phyloP scores from a whole-genome alignment of 441 rosid species.

The Euphorbia celastroides region DNA sequence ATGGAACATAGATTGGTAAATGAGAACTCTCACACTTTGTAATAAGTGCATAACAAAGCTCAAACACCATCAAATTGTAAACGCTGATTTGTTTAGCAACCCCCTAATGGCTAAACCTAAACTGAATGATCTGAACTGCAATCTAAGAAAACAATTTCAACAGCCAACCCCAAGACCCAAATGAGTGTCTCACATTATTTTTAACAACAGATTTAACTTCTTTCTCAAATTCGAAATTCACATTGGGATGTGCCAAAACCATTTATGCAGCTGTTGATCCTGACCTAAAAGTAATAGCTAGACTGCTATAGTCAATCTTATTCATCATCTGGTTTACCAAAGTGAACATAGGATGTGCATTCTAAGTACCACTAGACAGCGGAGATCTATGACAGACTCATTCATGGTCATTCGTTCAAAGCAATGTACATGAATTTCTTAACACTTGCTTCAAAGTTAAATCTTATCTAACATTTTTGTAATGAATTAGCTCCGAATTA shows the following conservation, averaged over 20 bases:
- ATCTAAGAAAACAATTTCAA: no score
- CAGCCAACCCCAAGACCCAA: not conserved
- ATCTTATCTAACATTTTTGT: no score
- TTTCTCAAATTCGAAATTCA: not conserved
- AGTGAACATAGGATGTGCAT: not conserved
- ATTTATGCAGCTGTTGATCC: not conserved
- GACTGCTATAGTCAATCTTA: not conserved
- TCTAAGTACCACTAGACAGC: not conserved
- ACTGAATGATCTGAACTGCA: not conserved
- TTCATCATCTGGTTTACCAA: not conserved
- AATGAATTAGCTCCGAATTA: not conserved
- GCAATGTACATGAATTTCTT: not conserved
- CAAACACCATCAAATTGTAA: not conserved
- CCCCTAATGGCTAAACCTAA: not conserved
- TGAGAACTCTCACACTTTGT: not conserved
- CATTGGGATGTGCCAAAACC: not conserved
- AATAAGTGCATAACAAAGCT: not conserved
- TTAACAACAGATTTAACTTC: not conserved
- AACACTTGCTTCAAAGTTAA: not conserved
- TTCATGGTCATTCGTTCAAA: not conserved
- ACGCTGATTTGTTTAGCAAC: no score
- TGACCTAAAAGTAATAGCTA: not conserved
- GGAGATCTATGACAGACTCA: not conserved
- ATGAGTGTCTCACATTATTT: not conserved
- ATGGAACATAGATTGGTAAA: not conserved